Percentiles rank a stretch among this genome's conserved stretches.
These are phyloP conservation scores for Komagataella populi DNA, from an alignment of 805 yeast species.

Conservation along the genomic window DNA sequence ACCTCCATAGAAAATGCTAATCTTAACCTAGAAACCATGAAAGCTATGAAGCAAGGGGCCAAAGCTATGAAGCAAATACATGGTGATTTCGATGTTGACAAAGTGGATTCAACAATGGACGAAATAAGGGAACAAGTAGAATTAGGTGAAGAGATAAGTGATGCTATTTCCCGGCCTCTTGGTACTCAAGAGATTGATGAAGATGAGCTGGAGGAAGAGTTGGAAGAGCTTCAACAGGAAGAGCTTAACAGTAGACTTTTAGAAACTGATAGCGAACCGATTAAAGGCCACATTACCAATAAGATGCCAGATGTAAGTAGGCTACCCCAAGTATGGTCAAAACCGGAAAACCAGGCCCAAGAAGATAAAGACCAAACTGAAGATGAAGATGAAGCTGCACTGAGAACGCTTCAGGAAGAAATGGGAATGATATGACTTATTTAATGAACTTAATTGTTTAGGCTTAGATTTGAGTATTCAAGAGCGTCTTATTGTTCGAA, in stretches of 20 bases:
- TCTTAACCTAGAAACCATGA: slow-evolving; percentile 94
- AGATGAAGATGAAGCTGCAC: slow-evolving; percentile 76
- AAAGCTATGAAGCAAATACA: slow-evolving; percentile 93
- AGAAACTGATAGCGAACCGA: slow-evolving; percentile 26
- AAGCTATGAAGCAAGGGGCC: slow-evolving; percentile 97
- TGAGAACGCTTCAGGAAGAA: slow-evolving; percentile 71
- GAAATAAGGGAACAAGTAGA: slow-evolving; percentile 96
- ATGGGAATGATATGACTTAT: slow-evolving; percentile 48
- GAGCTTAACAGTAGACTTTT: slow-evolving; percentile 47
- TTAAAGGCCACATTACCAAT: slow-evolving; percentile 4
- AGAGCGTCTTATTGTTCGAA: not conserved
- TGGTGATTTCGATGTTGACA: slow-evolving; percentile 88
- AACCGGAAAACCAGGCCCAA: slow-evolving; percentile 19
- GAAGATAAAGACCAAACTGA: slow-evolving; percentile 37
- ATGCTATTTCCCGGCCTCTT: slow-evolving; percentile 90
- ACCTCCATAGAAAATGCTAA: slow-evolving; percentile 89
- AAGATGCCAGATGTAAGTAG: slow-evolving; percentile 34
- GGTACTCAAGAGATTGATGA: slow-evolving; percentile 58
- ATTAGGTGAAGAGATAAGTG: slow-evolving; percentile 86
- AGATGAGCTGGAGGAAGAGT: slow-evolving; percentile 90
- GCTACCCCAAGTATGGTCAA: slow-evolving; percentile 22
- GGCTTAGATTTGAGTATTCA: not conserved
- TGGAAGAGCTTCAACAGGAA: slow-evolving; percentile 79
- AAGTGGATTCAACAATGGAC: slow-evolving; percentile 96
- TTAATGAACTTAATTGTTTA: not conserved